Evolutionary conservation across 257 asterid genomes (phyloP).

Genomic region (Nicotiana paniculata): DNA sequence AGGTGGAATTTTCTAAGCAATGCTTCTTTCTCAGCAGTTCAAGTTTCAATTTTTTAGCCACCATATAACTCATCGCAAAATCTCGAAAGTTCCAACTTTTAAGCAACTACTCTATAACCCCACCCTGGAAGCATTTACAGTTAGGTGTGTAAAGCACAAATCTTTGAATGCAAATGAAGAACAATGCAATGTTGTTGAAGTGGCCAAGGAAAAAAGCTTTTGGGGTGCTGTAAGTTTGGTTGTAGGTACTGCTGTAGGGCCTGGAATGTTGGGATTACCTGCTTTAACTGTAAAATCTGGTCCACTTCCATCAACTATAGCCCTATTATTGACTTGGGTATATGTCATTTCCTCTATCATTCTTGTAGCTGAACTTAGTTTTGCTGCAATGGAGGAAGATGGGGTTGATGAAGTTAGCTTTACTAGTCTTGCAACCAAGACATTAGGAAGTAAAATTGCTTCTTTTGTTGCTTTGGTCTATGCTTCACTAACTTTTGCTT

Average conservation of each 20-base stretch:
- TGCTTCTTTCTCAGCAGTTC: background rate
- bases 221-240: slow-evolving; percentile 36
- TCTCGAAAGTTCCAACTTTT: background rate
- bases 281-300: slow-evolving; percentile 31
- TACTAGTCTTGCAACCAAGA: slow-evolving; percentile 30
- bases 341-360: slow-evolving; percentile 33
- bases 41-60: background rate
- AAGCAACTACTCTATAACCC: background rate
- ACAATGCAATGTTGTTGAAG: background rate
- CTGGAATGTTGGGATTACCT: slow-evolving; percentile 38
- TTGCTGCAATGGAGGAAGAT: slow-evolving; percentile 37
- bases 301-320: slow-evolving; percentile 25
- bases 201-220: slow-evolving; percentile 22
- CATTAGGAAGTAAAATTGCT: slow-evolving; percentile 25
- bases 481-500: slow-evolving; percentile 31
- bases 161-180: background rate
- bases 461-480: slow-evolving; percentile 33
- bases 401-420: slow-evolving; percentile 31
- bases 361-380: slow-evolving; percentile 37
- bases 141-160: slow-evolving; percentile 2
- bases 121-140: too few species aligned
- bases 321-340: slow-evolving; percentile 31
- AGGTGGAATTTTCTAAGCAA: background rate
- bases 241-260: slow-evolving; percentile 36
- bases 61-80: background rate